Percentiles rank a stretch among this genome's conserved stretches.
These are phyloP conservation scores for Hypoxylon sp. DNA, from an alignment of 2,329 filamentous ascomycete species.

Conservation along the genomic window DNA sequence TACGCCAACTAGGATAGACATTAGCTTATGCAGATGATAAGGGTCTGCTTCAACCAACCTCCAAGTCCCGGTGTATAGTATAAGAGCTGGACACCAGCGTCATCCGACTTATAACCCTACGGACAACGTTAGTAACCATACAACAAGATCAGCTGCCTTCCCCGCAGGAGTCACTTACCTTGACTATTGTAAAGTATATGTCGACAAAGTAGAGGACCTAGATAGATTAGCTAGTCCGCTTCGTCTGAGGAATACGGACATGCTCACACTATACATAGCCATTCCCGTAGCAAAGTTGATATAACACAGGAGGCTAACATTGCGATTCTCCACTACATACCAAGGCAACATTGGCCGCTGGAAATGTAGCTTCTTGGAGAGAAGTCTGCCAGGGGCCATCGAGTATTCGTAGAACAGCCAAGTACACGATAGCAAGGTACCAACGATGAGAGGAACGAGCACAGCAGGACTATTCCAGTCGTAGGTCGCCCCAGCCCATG, in stretches of 20 bases:
- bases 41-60: slow-evolving; percentile 54
- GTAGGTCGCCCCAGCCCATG: slow-evolving; percentile 69
- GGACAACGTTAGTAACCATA: slow-evolving; percentile 9
- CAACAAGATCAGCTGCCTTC: neutral
- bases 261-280: slow-evolving; percentile 62
- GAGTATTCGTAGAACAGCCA: slow-evolving; percentile 68
- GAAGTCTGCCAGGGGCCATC: slow-evolving; percentile 62
- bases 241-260: slow-evolving; percentile 51
- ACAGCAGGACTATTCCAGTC: slow-evolving; percentile 65
- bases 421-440: slow-evolving; percentile 55
- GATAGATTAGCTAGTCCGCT: slow-evolving; percentile 46
- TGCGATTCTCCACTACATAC: slow-evolving; percentile 66
- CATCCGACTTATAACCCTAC: slow-evolving; percentile 61
- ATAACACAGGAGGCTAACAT: slow-evolving; percentile 72
- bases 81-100: slow-evolving; percentile 69
- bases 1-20: slow-evolving; percentile 60
- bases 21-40: slow-evolving; percentile 12
- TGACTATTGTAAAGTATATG: slow-evolving; percentile 75
- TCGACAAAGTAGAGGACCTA: slow-evolving; percentile 76
- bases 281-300: slow-evolving; percentile 72
- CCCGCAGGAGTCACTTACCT: slow-evolving; percentile 42
- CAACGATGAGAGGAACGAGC: slow-evolving; percentile 62
- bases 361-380: slow-evolving; percentile 63
- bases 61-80: slow-evolving; percentile 75
- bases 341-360: slow-evolving; percentile 76